Conservation (phyloP, 768 basidiomycete species). For the Coprinopsis marcescibilis region DNA sequence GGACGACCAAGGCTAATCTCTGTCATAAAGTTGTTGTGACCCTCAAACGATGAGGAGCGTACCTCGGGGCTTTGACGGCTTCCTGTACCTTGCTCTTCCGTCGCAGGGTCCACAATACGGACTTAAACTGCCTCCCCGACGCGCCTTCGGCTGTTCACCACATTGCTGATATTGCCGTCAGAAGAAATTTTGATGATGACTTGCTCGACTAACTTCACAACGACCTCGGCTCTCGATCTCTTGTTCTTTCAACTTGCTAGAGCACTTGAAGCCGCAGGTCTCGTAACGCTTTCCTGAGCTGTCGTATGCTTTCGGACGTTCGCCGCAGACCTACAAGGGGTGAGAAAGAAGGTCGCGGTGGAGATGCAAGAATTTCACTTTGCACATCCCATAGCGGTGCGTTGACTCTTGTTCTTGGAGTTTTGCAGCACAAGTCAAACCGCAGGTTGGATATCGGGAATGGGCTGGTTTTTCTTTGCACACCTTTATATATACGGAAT, state of each 20-base stretch:
- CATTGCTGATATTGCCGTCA: conserved; percentile 15
- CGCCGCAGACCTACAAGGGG: conserved; percentile 18
- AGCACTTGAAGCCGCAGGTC: conserved; percentile 25
- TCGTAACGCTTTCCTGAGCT: conserved; percentile 17
- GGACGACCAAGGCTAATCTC: neutral
- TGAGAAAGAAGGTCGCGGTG: neutral
- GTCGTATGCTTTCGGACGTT: conserved; percentile 16
- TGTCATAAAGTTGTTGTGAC: too few species aligned
- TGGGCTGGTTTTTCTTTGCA: neutral
- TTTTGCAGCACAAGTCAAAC: neutral
- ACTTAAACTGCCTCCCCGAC: conserved; percentile 11
- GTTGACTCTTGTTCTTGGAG: too few species aligned
- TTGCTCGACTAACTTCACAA: neutral
- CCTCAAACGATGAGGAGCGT: neutral
- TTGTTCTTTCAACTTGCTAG: conserved; percentile 8
- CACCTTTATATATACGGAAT: too few species aligned
- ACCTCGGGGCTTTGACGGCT: too few species aligned
- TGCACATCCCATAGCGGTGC: too few species aligned
- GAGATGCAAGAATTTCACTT: too few species aligned
- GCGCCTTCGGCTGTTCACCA: conserved; percentile 16
- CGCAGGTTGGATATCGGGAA: neutral
- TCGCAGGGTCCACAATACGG: too few species aligned
- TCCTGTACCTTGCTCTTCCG: too few species aligned
- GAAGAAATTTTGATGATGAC: neutral
- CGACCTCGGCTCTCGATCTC: conserved; percentile 12